Conservation (phyloP, 106 monocot genomes). For the Phalaenopsis equestris region DNA sequence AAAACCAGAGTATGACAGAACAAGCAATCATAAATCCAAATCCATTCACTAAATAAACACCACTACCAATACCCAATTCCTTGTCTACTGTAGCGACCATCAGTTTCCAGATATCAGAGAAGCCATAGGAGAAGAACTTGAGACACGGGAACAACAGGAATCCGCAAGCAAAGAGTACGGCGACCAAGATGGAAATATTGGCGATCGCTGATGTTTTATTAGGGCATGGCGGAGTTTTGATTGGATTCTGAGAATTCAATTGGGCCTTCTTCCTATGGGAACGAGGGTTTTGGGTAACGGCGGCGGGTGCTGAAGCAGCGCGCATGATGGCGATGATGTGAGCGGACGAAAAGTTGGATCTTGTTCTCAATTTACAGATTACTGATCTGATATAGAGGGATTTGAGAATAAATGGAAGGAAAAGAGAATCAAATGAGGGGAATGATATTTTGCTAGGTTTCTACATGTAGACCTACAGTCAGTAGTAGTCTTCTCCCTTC, state of each 20-base stretch:
- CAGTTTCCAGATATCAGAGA: not conserved
- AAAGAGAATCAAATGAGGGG: not conserved
- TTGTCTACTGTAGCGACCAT: not conserved
- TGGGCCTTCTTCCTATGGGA: conserved; percentile 3
- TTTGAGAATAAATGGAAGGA: not conserved
- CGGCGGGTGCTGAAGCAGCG: not conserved
- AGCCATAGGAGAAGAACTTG: not conserved
- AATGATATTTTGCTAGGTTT: too few relatives aligned
- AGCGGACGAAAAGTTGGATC: not conserved
- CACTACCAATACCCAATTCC: not conserved
- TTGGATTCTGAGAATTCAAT: not conserved
- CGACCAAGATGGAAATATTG: conserved; percentile 5
- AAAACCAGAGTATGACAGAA: not conserved
- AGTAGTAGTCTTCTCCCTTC: too few relatives aligned
- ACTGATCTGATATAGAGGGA: not conserved
- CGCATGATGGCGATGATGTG: not conserved
- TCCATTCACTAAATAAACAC: not conserved
- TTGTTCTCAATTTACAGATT: not conserved
- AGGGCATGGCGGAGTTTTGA: not conserved
- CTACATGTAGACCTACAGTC: too few relatives aligned
- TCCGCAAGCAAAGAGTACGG: not conserved
- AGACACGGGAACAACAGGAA: not conserved
- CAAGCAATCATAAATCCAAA: not conserved
- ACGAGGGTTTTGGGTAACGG: not conserved
- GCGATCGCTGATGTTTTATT: not conserved